Evolutionary conservation across 2,329 filamentous ascomycete species (phyloP), one percentile per base, ranked within the genome.

Genomic region (Malbranchea cinnamomea): DNA sequence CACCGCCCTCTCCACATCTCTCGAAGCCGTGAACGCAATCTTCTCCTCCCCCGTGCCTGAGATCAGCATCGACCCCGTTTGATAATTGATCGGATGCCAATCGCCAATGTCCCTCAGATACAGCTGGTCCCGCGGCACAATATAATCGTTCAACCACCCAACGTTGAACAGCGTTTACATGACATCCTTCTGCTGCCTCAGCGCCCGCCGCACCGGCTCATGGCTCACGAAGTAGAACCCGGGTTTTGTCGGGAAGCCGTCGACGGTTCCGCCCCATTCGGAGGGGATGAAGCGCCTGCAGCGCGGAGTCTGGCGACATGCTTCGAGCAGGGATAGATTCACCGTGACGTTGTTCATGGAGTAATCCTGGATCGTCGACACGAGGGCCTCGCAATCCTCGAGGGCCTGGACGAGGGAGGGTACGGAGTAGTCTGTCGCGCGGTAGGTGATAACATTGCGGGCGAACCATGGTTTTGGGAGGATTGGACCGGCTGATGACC

Each of bases 261-360:
- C 24, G 8, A 13, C 12, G 11, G 26, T 32, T 18, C 9, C 30
- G 6, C 13, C 30, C 15, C 26, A 32, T 12, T 32, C 30, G 6
- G 30, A 12, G 6, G 30, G 30, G 15, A 32, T 32, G 16, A 32
- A 32, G 6, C 24, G 23, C 17, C 28, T 32, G 30, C 30, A 32
- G 9, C 15, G 26, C n/a, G 24, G 16, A 18, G 19, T 26, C 12
- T 21, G 13, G 13, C 28, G 14, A n/a, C 30, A 32, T n/a, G 30
- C 30, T 28, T 28, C 13, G 8, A 32, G 14, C 6, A 32, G 23
- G n/a, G 24, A 11, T 9, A 10, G 13, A 16, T 32, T 23, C 9
- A 28, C 18, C 8, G 4, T 11, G 10, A 18, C 28, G 8, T 32
- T 22, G 12, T 14, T 19, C 11, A 10, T 13, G 6, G 30, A 13